Evolutionary conservation across 306 rosid genomes (phyloP), one percentile per base, ranked within the genome.

Genomic region (Alnus glutinosa): DNA sequence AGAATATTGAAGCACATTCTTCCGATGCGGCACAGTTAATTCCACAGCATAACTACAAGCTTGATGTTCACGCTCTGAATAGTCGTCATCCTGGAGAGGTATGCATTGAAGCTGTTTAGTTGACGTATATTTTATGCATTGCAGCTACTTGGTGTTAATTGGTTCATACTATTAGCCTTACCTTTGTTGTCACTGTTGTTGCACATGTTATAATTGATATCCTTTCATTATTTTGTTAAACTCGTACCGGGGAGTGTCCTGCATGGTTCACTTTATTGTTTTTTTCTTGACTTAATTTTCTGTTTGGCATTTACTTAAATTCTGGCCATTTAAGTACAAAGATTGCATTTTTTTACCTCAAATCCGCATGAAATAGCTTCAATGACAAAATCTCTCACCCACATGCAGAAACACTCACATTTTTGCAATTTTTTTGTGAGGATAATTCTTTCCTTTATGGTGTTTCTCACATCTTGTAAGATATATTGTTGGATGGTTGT

Each of bases 1-100:
- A 96, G 99, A 90, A 91, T 79, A 79, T 89, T 80, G 99, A 96
- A 90, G 94, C 84, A 62, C 89, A 86, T 66, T 81, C 94, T 88
- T 91, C 98, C 74, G 99, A 96, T 47, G 97, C 92, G 30, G 88
- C 96, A 63, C 94, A 83, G 80, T 78, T 96, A 75, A 78, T 88
- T 90, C 99, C 99, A 28, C 99, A 96, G 82, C 97, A 96, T 80
- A 96, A 93, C 86, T 96, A 93, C 91, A 96, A 85, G 90, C 99
- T 96, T 80, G 98, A 96, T 90, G 99, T 86, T 82, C 93, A 96
- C 54, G 86, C 98, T 79, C 55, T 96, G 85, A 96, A 90, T 83
- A 87, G 87, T 77, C 97, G 89, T 78, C 94, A 81, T 73, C 99
- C 99, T 76, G 98, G 98, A 78, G 99, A 96, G 93, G 98, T 96